Conservation (phyloP, 1,284 basidiomycete genomes). For the Austroboletus niveus region DNA sequence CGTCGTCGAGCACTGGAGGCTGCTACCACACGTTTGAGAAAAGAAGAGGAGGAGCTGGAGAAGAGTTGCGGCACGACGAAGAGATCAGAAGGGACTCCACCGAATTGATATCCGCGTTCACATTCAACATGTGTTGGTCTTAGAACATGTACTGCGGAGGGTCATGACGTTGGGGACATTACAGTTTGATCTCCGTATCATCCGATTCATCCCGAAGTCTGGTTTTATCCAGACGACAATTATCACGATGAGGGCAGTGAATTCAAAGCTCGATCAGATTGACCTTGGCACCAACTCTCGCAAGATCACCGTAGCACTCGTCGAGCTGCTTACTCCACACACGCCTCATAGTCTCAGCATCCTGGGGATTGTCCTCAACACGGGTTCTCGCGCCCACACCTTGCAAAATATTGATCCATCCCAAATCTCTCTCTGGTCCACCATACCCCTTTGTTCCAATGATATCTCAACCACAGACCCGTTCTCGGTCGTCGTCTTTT, state of each 20-base stretch:
- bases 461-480: background rate
- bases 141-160: no score
- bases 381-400: constrained; percentile 8
- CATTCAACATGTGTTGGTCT: no score
- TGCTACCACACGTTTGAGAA: constrained; percentile 53
- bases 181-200: no score
- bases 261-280: constrained; percentile 8
- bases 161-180: no score
- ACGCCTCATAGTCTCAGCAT: constrained; percentile 12
- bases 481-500: constrained; percentile 23
- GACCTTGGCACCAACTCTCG: constrained; percentile 7
- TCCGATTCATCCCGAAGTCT: no score
- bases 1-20: constrained; percentile 55
- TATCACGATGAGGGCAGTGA: background rate
- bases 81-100: background rate
- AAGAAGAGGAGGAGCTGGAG: constrained; percentile 71
- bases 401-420: constrained; percentile 11
- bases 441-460: constrained; percentile 8
- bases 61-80: constrained; percentile 60
- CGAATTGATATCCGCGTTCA: background rate
- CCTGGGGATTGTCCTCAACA: constrained; percentile 20
- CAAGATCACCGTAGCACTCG: constrained; percentile 3
- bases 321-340: constrained; percentile 12
- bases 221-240: no score
- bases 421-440: constrained; percentile 15